These are phyloP conservation scores for Solanum verrucosum DNA, from an alignment of 257 asterid genomes.

Conservation along the genomic window DNA sequence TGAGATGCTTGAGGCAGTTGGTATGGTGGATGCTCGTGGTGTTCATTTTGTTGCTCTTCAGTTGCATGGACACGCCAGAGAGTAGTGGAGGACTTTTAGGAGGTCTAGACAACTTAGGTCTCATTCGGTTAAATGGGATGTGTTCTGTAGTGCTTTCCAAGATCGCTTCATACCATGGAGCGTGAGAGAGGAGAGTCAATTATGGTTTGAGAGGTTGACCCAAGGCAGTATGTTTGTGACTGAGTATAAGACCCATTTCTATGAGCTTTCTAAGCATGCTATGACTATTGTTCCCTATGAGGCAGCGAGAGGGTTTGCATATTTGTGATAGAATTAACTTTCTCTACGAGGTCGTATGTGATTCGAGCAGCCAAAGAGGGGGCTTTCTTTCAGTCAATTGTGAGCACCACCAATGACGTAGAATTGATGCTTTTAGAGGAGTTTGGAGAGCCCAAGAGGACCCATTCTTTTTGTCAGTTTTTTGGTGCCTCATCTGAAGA, in stretches of 20 bases:
- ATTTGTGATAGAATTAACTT: neutral
- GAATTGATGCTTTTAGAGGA: neutral
- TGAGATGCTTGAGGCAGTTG: neutral
- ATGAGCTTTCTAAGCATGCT: neutral
- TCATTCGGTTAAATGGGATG: too few relatives aligned
- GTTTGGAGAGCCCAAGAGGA: neutral
- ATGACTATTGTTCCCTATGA: neutral
- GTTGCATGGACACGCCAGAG: neutral
- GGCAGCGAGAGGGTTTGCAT: neutral
- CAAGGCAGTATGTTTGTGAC: neutral
- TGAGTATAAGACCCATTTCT: neutral
- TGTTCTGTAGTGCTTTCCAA: too few relatives aligned
- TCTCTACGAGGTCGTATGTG: neutral
- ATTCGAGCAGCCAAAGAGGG: neutral
- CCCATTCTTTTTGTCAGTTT: neutral
- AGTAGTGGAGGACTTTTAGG: neutral
- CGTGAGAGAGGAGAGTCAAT: neutral
- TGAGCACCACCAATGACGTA: neutral
- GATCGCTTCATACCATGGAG: neutral
- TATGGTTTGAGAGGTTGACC: neutral
- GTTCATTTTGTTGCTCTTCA: neutral
- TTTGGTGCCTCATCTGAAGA: neutral
- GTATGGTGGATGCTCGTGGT: neutral
- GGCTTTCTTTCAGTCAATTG: neutral
- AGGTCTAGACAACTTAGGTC: neutral